Percentiles rank a stretch among this genome's conserved stretches.
Conservation (phyloP, 2,329 filamentous ascomycete genomes). For the Didymella keratinophila region DNA sequence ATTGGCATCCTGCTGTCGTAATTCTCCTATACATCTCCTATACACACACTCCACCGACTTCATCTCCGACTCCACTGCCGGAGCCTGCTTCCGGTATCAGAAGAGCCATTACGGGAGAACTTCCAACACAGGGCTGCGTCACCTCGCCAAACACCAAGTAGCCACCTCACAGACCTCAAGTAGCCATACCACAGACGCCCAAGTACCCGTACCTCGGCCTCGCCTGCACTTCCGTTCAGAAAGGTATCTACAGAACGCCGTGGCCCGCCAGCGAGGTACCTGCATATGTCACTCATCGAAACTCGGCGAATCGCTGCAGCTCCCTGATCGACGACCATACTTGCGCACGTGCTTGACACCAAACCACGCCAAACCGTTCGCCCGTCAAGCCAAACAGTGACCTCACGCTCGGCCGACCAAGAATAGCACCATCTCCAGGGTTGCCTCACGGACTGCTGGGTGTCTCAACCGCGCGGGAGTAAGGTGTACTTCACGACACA, state of each 20-base stretch:
- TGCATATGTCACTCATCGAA: conserved; percentile 5
- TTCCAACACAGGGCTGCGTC: conserved; percentile 5
- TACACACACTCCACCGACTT: background rate
- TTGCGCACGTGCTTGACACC: conserved; percentile 10
- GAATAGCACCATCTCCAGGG: conserved; percentile 1
- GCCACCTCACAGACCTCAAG: background rate
- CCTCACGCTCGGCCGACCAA: background rate
- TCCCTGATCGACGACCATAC: conserved; percentile 10
- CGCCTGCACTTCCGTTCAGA: background rate
- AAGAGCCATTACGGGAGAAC: background rate
- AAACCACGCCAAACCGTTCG: conserved; percentile 12
- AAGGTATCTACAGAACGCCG: conserved; percentile 4
- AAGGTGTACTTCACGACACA: background rate
- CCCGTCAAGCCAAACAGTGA: conserved; percentile 1
- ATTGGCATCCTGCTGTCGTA: background rate
- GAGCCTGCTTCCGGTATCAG: background rate
- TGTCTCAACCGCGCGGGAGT: background rate
- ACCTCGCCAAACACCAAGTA: background rate
- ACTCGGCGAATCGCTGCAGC: conserved; percentile 12
- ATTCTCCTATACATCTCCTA: background rate
- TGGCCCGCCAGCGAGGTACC: background rate
- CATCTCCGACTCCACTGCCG: conserved; percentile 1
- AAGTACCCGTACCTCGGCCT: background rate
- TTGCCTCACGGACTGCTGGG: conserved; percentile 1
- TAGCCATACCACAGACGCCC: background rate